phyloP scores from a whole-genome alignment of 176 grass and related monocot genomes.

The Coix lacrymajobi region DNA sequence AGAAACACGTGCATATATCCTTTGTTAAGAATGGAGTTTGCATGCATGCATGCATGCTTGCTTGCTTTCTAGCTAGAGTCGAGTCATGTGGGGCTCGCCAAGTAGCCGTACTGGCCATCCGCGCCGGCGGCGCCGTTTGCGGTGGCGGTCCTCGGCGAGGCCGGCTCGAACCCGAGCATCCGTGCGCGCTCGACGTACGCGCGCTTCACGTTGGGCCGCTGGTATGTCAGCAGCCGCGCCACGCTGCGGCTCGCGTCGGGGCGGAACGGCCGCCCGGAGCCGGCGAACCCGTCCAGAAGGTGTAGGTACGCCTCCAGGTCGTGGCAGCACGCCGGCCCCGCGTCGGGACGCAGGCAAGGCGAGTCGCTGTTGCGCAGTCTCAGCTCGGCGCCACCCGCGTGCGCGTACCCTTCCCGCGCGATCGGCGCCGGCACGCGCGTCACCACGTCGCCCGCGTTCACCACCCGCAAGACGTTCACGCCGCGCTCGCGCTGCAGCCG shows the following conservation, averaged over 20 bases:
- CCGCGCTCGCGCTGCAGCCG: slow-evolving; percentile 5
- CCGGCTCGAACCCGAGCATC: slow-evolving; percentile 39
- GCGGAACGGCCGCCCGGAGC: slow-evolving; percentile 43
- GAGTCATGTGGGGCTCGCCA: slow-evolving; percentile 38
- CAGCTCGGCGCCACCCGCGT: slow-evolving; percentile 55
- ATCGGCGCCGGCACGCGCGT: slow-evolving; percentile 42
- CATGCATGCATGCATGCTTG: not conserved
- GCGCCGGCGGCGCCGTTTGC: not conserved
- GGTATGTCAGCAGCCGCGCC: slow-evolving; percentile 38
- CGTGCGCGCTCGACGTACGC: slow-evolving; percentile 45
- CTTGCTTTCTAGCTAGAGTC: not conserved
- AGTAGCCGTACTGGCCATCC: slow-evolving; percentile 39
- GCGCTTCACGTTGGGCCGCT: slow-evolving; percentile 50
- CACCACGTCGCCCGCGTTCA: slow-evolving; percentile 75
- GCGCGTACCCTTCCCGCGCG: slow-evolving; percentile 28
- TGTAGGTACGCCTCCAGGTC: slow-evolving; percentile 77
- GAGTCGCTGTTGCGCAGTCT: slow-evolving; percentile 53
- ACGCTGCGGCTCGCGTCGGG: slow-evolving; percentile 52
- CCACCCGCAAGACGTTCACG: slow-evolving; percentile 62
- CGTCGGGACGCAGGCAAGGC: slow-evolving; percentile 53
- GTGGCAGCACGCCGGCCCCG: slow-evolving; percentile 55
- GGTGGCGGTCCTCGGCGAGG: slow-evolving; percentile 11
- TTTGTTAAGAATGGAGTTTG: not conserved
- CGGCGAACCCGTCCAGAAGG: slow-evolving; percentile 62
- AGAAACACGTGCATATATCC: slow-evolving; percentile 2